Percentiles rank a stretch among this genome's conserved stretches.
These are phyloP conservation scores for Actinomucor elegans DNA, from an alignment of 371 early-diverging fungal genomes.

Conservation along the genomic window DNA sequence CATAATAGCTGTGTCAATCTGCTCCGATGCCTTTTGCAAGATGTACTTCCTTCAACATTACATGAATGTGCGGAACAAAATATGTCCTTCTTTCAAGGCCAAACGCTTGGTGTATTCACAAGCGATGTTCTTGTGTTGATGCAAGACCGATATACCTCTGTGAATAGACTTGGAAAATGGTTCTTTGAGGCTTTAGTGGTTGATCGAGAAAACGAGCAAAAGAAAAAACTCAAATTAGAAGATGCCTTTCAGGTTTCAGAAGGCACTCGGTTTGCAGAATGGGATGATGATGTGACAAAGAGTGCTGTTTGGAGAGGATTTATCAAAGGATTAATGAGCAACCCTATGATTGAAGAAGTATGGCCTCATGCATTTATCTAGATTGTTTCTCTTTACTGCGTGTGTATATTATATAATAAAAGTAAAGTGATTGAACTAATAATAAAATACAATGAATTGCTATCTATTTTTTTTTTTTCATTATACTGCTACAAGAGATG, in stretches of 20 bases:
- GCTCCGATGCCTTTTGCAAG: conserved; percentile 37
- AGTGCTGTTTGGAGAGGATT: conserved; percentile 52
- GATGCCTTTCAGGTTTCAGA: conserved; percentile 11
- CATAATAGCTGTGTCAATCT: conserved; percentile 31
- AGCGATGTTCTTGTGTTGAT: conserved; percentile 48
- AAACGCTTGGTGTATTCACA: conserved; percentile 52
- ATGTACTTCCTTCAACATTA: conserved; percentile 33
- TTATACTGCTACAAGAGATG: conserved; percentile 7
- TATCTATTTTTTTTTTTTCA: no score
- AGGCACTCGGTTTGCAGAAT: conserved; percentile 28
- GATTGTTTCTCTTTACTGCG: background rate
- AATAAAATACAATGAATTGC: no score
- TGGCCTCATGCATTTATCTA: conserved; percentile 46
- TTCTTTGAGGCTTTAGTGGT: conserved; percentile 37
- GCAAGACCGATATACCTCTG: conserved; percentile 24
- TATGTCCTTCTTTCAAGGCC: conserved; percentile 51
- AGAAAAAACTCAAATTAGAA: background rate
- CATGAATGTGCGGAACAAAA: conserved; percentile 22
- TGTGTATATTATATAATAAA: background rate
- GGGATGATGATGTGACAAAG: conserved; percentile 27
- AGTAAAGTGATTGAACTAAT: no score
- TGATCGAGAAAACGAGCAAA: conserved; percentile 21
- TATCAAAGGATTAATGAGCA: conserved; percentile 51
- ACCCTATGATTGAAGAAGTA: conserved; percentile 42
- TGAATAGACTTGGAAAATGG: conserved; percentile 22